Evolutionary conservation across 441 rosid species (phyloP).

Genomic region (Erodium texanum): DNA sequence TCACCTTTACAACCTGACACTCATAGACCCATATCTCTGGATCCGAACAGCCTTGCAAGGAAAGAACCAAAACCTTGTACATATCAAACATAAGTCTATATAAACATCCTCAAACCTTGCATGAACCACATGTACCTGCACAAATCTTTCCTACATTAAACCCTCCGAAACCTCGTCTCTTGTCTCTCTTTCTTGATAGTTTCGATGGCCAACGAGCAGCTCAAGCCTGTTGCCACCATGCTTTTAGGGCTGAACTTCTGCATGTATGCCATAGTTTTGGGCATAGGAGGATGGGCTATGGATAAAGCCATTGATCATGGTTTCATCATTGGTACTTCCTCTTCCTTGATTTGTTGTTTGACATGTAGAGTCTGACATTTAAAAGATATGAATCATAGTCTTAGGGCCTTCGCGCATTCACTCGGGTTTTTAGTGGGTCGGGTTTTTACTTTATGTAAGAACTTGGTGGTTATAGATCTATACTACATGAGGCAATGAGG

Average conservation of each 20-base stretch:
- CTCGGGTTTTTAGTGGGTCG: too few species aligned
- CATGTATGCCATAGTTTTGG: slow-evolving; percentile 62
- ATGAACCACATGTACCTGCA: not conserved
- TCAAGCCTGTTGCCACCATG: slow-evolving; percentile 50
- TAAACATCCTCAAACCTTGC: not conserved
- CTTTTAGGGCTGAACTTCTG: slow-evolving; percentile 71
- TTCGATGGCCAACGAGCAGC: slow-evolving; percentile 39
- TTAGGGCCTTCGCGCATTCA: too few species aligned
- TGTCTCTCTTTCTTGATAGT: not conserved
- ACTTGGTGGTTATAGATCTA: too few species aligned
- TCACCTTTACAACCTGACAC: not conserved
- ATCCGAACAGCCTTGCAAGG: not conserved
- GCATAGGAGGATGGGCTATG: slow-evolving; percentile 86
- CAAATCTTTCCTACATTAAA: not conserved
- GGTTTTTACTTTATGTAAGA: too few species aligned
- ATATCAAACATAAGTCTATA: not conserved
- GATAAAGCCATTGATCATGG: slow-evolving; percentile 73
- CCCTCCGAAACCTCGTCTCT: not conserved
- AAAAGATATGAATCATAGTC: too few species aligned
- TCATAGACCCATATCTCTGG: too few species aligned
- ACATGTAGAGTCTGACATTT: too few species aligned
- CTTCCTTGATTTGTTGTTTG: too few species aligned
- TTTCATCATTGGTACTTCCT: slow-evolving; percentile 57
- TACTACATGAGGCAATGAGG: too few species aligned
- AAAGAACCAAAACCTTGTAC: not conserved